These are phyloP conservation scores for Dillenia suffruticosa DNA, from an alignment of 164 flowering plant genomes.

Conservation along the genomic window DNA sequence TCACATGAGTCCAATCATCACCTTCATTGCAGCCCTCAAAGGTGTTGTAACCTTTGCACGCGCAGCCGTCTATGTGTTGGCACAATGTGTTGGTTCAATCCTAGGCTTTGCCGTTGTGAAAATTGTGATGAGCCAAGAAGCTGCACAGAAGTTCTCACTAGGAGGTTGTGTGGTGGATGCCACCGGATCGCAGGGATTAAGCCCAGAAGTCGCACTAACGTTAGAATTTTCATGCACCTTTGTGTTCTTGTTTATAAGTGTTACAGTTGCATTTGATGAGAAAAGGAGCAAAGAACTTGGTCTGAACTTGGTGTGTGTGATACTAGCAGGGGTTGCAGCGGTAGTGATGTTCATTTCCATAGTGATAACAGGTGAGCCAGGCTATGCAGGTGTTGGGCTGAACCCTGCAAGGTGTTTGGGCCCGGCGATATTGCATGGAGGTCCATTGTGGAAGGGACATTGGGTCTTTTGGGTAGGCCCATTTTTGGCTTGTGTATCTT, in stretches of 20 bases:
- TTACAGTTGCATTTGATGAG: conserved; percentile 21
- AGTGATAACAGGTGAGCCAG: conserved; percentile 12
- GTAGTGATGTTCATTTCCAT: conserved; percentile 23
- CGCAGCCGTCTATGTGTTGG: conserved; percentile 20
- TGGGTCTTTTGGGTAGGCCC: conserved; percentile 40
- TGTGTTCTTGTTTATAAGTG: conserved; percentile 19
- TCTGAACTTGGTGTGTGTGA: conserved; percentile 8
- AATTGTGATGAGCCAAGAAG: conserved; percentile 7
- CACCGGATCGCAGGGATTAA: conserved; percentile 6
- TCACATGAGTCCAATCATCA: conserved; percentile 49
- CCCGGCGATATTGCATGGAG: conserved; percentile 22
- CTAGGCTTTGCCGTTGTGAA: conserved; percentile 8
- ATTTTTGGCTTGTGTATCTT: conserved; percentile 16
- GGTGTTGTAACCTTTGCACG: conserved; percentile 19
- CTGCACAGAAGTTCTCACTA: conserved; percentile 9
- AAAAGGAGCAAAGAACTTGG: conserved; percentile 16
- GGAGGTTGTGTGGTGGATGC: conserved; percentile 22
- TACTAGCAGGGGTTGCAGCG: conserved; percentile 16
- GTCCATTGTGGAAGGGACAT: conserved; percentile 26
- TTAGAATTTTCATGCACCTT: conserved; percentile 26
- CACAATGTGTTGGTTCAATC: conserved; percentile 27
- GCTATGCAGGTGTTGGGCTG: conserved; percentile 28
- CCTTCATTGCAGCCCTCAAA: conserved; percentile 27
- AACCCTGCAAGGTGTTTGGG: conserved; percentile 37
- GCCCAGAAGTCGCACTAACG: conserved; percentile 6